These are phyloP conservation scores for Porodaedalea pini DNA, from an alignment of 1,284 basidiomycete genomes.

Conservation along the genomic window DNA sequence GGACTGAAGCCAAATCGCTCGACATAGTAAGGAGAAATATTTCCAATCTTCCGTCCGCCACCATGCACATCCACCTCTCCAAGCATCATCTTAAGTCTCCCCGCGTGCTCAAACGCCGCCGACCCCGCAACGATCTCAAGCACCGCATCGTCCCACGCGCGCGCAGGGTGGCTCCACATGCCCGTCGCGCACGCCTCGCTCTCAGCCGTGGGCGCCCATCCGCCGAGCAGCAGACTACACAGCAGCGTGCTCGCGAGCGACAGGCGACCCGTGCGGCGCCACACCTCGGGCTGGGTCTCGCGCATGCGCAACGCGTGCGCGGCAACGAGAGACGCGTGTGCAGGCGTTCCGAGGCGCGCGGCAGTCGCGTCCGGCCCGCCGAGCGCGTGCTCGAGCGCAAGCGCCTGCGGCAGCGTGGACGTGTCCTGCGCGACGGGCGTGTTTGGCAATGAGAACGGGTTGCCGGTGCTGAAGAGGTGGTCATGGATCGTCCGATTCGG, in stretches of 20 bases:
- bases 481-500: slow-evolving; percentile 59
- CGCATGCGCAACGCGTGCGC: slow-evolving; percentile 69
- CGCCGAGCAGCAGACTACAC: slow-evolving; percentile 64
- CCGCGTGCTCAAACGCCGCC: slow-evolving; percentile 53
- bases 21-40: slow-evolving; percentile 67
- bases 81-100: slow-evolving; percentile 65
- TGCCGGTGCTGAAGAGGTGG: slow-evolving; percentile 51
- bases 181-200: slow-evolving; percentile 74
- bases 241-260: slow-evolving; percentile 72
- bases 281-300: slow-evolving; percentile 71
- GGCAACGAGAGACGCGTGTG: slow-evolving; percentile 61
- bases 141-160: slow-evolving; percentile 74
- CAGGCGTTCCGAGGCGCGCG: slow-evolving; percentile 64
- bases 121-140: slow-evolving; percentile 74
- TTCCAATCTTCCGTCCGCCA: slow-evolving; percentile 60
- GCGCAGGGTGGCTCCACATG: slow-evolving; percentile 62
- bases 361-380: slow-evolving; percentile 76
- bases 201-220: slow-evolving; percentile 68
- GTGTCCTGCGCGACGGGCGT: slow-evolving; percentile 74
- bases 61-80: slow-evolving; percentile 64
- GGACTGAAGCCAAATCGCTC: slow-evolving; percentile 77
- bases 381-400: slow-evolving; percentile 65
- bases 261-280: slow-evolving; percentile 63
- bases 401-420: slow-evolving; percentile 70
- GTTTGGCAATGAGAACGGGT: slow-evolving; percentile 71